These are phyloP conservation scores for Sisymbrium irio DNA, from an alignment of 345 rosid genomes.

Conservation along the genomic window DNA sequence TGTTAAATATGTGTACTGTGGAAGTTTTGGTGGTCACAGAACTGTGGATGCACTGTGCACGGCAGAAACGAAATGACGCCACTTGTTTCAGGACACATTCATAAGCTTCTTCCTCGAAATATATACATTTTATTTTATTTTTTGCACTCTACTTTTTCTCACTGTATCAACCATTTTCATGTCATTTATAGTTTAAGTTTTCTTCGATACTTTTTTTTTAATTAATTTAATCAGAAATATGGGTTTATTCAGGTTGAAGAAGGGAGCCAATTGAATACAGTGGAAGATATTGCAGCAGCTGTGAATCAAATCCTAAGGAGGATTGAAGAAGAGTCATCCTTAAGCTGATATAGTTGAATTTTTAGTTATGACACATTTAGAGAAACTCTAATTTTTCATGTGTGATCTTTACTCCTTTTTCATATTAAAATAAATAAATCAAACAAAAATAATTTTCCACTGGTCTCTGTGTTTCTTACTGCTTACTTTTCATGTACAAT, in stretches of 20 bases:
- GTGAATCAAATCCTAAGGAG: constrained; percentile 60
- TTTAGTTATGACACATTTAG: constrained; percentile 24
- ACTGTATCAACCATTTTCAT: constrained; percentile 5
- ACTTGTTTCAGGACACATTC: constrained; percentile 34
- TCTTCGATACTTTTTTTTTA: neutral
- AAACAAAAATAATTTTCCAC: neutral
- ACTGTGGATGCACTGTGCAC: constrained; percentile 35
- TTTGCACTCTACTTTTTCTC: neutral
- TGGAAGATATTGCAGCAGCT: constrained; percentile 84
- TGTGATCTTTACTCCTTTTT: constrained; percentile 11
- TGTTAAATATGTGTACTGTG: constrained; percentile 25
- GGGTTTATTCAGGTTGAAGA: constrained; percentile 62
- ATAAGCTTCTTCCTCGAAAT: constrained; percentile 30
- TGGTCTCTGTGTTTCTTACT: neutral
- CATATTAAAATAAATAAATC: constrained; percentile 12
- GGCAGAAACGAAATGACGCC: constrained; percentile 38
- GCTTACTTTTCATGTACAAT: neutral
- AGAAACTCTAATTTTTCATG: constrained; percentile 25
- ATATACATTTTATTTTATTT: constrained; percentile 8
- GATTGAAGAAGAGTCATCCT: constrained; percentile 60
- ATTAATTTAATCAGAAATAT: neutral
- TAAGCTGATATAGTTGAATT: constrained; percentile 25
- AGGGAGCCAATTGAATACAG: constrained; percentile 71
- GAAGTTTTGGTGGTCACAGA: constrained; percentile 32
- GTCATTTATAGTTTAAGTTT: neutral